Percentiles rank a stretch among this genome's conserved stretches.
Evolutionary conservation across 1,139 yeast species (phyloP).

Genomic region (Debaryomyces psychrophilus): DNA sequence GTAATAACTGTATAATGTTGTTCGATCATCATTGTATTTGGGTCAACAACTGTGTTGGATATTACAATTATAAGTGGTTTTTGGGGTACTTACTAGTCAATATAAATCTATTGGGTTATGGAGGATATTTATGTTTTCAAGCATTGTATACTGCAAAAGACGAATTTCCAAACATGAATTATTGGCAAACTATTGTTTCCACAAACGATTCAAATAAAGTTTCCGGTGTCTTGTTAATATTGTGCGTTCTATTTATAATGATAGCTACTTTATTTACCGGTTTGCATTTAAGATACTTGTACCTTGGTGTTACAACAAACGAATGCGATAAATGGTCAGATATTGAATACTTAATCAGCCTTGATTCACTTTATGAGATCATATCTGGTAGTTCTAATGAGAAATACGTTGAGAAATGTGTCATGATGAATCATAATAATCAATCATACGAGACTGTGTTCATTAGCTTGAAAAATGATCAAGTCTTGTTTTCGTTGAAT

Average conservation of each 20-base stretch:
- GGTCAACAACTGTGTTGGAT: conserved; percentile 90
- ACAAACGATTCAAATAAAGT: conserved; percentile 41
- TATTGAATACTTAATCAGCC: conserved; percentile 58
- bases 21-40: conserved; percentile 96
- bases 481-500: conserved; percentile 22
- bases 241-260: conserved; percentile 57
- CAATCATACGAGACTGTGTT: conserved; percentile 21
- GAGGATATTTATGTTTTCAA: conserved; percentile 47
- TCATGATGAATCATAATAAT: conserved; percentile 13
- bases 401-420: conserved; percentile 20
- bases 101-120: conserved; percentile 61
- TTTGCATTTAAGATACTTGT: conserved; percentile 65
- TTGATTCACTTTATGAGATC: conserved; percentile 34
- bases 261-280: conserved; percentile 59
- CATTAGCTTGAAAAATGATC: conserved; percentile 33
- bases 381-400: conserved; percentile 15
- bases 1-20: conserved; percentile 66
- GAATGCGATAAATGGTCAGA: conserved; percentile 85
- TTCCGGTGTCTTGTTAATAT: conserved; percentile 54
- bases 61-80: conserved; percentile 74
- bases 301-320: conserved; percentile 88
- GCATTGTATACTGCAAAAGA: conserved; percentile 24
- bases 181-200: conserved; percentile 32
- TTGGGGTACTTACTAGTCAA: conserved; percentile 61
- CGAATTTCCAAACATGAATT: conserved; percentile 17